These are phyloP conservation scores for Pholiota conissans DNA, from an alignment of 768 basidiomycete genomes.

Conservation along the genomic window DNA sequence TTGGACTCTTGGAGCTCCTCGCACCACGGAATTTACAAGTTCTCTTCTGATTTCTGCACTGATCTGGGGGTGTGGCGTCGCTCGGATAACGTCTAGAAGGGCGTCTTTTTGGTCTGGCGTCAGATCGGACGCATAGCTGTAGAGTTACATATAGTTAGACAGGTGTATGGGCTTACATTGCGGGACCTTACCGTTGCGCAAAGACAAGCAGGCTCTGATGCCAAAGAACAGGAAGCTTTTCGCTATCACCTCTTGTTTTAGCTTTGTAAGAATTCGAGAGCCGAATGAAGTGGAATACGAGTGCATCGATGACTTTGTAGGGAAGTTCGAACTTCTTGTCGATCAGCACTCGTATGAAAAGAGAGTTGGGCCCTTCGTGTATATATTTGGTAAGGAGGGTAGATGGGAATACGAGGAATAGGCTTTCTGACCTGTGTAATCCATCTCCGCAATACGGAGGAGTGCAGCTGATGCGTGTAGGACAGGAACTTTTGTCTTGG, in stretches of 20 bases:
- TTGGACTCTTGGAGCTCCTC: constrained; percentile 75
- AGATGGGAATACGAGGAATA: neutral
- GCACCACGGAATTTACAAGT: constrained; percentile 79
- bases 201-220: constrained; percentile 96
- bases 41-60: constrained; percentile 89
- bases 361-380: constrained; percentile 81
- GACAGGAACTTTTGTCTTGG: constrained; percentile 92
- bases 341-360: constrained; percentile 94
- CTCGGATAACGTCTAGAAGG: constrained; percentile 88
- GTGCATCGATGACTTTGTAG: constrained; percentile 95
- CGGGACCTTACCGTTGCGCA: constrained; percentile 70
- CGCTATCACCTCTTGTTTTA: constrained; percentile 64
- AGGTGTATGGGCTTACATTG: neutral
- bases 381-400: constrained; percentile 2
- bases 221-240: constrained; percentile 95
- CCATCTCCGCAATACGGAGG: constrained; percentile 92
- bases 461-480: constrained; percentile 95
- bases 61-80: constrained; percentile 85
- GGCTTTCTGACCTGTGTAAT: constrained; percentile 71
- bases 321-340: constrained; percentile 99
- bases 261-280: constrained; percentile 90
- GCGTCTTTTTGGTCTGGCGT: constrained; percentile 98
- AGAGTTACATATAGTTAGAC: constrained; percentile 1
- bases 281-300: constrained; percentile 98
- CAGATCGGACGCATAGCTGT: constrained; percentile 89